Base-by-base conservation (phyloP, 192 early-diverging fungal species). In the Coemansia sp. region DNA sequence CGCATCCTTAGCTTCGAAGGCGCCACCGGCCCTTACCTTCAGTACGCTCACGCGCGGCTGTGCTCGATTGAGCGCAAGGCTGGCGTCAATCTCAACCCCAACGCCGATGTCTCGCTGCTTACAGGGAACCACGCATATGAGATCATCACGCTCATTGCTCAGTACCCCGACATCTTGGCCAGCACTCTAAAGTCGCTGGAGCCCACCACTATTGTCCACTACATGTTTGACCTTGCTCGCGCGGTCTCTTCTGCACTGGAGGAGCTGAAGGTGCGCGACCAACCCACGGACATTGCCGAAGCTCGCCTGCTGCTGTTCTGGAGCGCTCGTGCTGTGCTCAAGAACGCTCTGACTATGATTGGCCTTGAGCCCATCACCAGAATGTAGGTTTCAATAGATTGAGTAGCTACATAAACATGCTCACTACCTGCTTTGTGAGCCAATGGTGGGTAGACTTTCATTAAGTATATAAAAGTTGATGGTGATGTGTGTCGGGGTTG, bases 21-120 rank as follows among this genome's bases (percentile, higher is more conserved):
- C 67, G 93, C 96, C 80, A 99, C 97, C 32, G 97, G 95, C n/a
- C 97, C 97, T 18, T 98, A 98, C 82, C 82, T 98, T 24, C 95
- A 97, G 83, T 99, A 96, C 72, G 90, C 95, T n/a, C 95, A 99
- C 72, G 87, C 97, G 32, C 95, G 97, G 70, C 82, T 97, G 35
- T 93, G 91, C 81, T 96, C 95, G 61, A 90, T 99, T 43, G 91
- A 95, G 82, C 94, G 95, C 67, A 88, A 85, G 63, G 81, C 85
- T 10, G 15, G 9, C 2, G 72, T 86, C 59, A 57, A 66, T 35
- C 72, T 90, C 60, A 87, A 84, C 66, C 80, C 74, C 11, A 76
- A 86, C 22, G 88, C 83, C 0, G 86, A 97, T 60, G 59, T 93
- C 55, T 67, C 71, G 15, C 81, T 89, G 6, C 80, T 97, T 24